These are phyloP conservation scores for Gardenia jasminoides DNA, from an alignment of 257 asterid genomes.

Conservation along the genomic window DNA sequence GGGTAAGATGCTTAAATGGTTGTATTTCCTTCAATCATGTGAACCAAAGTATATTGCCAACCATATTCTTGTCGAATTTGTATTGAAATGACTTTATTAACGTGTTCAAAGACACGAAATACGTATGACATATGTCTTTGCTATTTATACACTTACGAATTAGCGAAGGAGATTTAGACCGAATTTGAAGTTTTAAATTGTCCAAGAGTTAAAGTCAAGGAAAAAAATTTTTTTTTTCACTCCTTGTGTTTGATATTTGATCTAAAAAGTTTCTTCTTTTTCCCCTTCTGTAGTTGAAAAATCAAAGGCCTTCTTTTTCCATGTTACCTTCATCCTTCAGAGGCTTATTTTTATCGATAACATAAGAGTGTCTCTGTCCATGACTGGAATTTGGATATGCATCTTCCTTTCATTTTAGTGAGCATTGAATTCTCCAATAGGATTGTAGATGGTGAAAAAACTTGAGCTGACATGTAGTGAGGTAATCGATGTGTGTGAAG, in stretches of 20 bases:
- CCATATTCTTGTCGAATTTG: not conserved
- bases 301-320: not conserved
- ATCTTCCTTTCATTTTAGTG: not conserved
- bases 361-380: not conserved
- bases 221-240: not conserved
- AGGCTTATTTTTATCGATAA: not conserved
- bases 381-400: not conserved
- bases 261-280: not conserved
- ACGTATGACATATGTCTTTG: not conserved
- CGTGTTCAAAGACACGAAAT: not conserved
- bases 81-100: not conserved
- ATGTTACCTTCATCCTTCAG: not conserved
- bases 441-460: not conserved
- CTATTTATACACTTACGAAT: not conserved
- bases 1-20: constrained; percentile 53
- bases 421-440: not conserved
- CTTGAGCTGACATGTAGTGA: not conserved
- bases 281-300: not conserved
- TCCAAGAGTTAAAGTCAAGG: not conserved
- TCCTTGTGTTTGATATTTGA: not conserved
- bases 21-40: not conserved
- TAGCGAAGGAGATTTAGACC: not conserved
- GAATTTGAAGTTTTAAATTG: too few relatives aligned
- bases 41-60: not conserved
- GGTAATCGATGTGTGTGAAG: not conserved